These are phyloP conservation scores for Aechmea fasciata DNA, from an alignment of 176 grass and related monocot species.

Conservation along the genomic window DNA sequence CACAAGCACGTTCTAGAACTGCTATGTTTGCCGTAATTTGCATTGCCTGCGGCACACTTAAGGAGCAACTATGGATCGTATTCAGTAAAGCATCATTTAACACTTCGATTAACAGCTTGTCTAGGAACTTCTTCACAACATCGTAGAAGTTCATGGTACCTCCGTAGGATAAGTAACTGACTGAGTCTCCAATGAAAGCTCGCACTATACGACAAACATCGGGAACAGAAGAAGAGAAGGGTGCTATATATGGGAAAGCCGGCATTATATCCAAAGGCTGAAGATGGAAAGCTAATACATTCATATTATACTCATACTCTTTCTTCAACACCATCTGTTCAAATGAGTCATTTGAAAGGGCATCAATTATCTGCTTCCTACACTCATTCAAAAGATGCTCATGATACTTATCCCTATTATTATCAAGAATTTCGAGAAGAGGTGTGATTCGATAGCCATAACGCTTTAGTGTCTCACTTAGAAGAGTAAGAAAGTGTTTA, in stretches of 20 bases:
- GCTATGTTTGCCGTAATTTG: conserved; percentile 75
- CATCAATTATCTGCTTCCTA: conserved; percentile 38
- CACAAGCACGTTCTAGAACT: conserved; percentile 66
- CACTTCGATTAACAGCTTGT: conserved; percentile 82
- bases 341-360: conserved; percentile 47
- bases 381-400: conserved; percentile 54
- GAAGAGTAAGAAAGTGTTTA: conserved; percentile 60
- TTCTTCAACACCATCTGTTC: conserved; percentile 53
- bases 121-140: conserved; percentile 61
- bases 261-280: conserved; percentile 34
- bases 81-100: conserved; percentile 64
- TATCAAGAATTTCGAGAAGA: conserved; percentile 54
- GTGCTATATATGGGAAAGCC: conserved; percentile 57
- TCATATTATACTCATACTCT: conserved; percentile 54
- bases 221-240: conserved; percentile 80
- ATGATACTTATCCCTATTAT: conserved; percentile 55
- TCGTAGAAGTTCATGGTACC: conserved; percentile 45
- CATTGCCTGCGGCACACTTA: conserved; percentile 53
- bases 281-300: conserved; percentile 58
- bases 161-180: conserved; percentile 62
- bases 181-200: conserved; percentile 69
- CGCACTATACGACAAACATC: conserved; percentile 49
- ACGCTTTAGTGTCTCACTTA: conserved; percentile 41
- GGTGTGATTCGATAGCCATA: conserved; percentile 41
- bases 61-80: conserved; percentile 44